Conservation (phyloP, 805 yeast genomes). For the Starmera caribaea region DNA sequence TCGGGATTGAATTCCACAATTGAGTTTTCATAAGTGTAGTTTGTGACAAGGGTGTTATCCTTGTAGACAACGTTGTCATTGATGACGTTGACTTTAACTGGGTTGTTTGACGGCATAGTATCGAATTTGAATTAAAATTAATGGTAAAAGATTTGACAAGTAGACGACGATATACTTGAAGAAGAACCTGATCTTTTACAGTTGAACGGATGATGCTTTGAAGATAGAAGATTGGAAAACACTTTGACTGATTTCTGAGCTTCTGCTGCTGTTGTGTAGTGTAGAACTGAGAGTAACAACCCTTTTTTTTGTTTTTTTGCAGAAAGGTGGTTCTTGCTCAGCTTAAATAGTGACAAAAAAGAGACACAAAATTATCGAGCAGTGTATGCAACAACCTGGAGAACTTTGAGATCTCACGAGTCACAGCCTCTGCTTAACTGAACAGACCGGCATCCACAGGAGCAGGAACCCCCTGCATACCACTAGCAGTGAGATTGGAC, state of each 20-base stretch:
- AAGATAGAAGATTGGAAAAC: conserved; percentile 18
- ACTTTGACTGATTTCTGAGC: conserved; percentile 8
- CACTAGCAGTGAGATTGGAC: too few species aligned
- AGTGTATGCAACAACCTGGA: too few species aligned
- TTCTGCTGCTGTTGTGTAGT: not conserved
- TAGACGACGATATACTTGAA: conserved; percentile 12
- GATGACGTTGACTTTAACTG: conserved; percentile 35
- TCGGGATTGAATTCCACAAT: conserved; percentile 41
- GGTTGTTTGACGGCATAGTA: not conserved
- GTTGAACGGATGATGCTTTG: conserved; percentile 21
- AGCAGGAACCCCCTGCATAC: too few species aligned
- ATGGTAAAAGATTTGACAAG: conserved; percentile 7
- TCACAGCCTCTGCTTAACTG: too few species aligned
- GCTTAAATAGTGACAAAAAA: too few species aligned
- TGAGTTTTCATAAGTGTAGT: conserved; percentile 63
- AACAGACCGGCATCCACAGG: too few species aligned
- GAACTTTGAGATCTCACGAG: too few species aligned
- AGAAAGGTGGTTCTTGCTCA: too few species aligned
- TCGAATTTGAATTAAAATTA: conserved; percentile 5
- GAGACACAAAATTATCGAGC: too few species aligned
- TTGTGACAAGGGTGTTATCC: conserved; percentile 37
- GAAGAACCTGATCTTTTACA: conserved; percentile 16
- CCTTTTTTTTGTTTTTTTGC: too few species aligned
- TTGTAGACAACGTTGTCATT: conserved; percentile 43
- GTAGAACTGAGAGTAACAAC: not conserved